These are phyloP conservation scores for Xylaria hypoxylon DNA, from an alignment of 2,329 filamentous ascomycete species.

Conservation along the genomic window DNA sequence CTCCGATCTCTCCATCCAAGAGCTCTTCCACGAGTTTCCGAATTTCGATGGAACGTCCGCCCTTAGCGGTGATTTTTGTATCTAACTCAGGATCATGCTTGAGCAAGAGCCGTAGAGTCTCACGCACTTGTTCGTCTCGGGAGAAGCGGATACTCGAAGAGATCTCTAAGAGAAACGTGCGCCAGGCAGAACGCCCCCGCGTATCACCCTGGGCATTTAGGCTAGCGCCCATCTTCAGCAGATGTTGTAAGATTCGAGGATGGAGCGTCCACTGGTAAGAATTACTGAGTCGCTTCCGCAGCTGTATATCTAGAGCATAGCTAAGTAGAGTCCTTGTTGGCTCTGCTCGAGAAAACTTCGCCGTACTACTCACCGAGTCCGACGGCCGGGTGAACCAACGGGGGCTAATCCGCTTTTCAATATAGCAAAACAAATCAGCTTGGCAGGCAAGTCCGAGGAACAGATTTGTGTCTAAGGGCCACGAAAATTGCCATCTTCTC, in stretches of 20 bases:
- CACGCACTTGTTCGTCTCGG: background rate
- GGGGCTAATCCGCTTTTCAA: background rate
- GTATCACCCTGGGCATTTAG: background rate
- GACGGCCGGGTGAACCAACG: constrained; percentile 7
- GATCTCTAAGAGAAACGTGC: background rate
- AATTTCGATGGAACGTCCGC: background rate
- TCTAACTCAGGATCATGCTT: background rate
- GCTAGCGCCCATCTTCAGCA: constrained; percentile 5
- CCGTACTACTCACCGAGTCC: background rate
- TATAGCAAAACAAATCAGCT: constrained; percentile 9
- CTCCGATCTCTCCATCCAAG: background rate
- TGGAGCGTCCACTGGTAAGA: constrained; percentile 9
- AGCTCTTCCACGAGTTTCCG: background rate
- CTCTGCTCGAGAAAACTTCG: background rate
- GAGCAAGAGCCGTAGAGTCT: constrained; percentile 6
- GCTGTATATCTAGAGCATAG: constrained; percentile 6
- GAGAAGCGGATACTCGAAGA: background rate
- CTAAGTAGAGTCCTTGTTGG: constrained; percentile 1
- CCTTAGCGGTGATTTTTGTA: background rate
- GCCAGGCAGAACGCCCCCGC: background rate
- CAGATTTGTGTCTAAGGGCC: constrained; percentile 1
- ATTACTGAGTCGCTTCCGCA: background rate
- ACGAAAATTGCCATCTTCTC: constrained; percentile 10
- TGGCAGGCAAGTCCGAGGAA: constrained; percentile 16
- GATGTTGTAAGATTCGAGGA: constrained; percentile 11